These are phyloP conservation scores for Chaetomium cochliodes DNA, from an alignment of 495 filamentous ascomycete species.

Conservation along the genomic window DNA sequence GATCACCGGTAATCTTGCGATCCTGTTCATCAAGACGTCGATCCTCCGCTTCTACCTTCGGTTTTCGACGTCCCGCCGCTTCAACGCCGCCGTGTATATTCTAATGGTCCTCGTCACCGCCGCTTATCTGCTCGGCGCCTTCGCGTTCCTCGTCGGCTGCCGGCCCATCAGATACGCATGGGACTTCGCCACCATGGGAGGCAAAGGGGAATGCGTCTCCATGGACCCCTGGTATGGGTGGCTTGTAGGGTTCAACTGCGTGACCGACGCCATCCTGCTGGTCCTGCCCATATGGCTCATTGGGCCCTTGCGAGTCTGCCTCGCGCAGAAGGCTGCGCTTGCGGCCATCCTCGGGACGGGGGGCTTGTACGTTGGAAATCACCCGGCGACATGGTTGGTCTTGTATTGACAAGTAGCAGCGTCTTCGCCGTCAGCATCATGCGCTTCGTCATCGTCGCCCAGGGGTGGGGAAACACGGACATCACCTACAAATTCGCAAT, in stretches of 20 bases:
- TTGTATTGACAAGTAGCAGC: constrained; percentile 12
- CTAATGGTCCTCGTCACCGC: constrained; percentile 22
- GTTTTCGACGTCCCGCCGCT: constrained; percentile 24
- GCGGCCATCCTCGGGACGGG: constrained; percentile 27
- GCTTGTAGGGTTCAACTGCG: constrained; percentile 22
- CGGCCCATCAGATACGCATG: constrained; percentile 24
- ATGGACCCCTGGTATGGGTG: constrained; percentile 14
- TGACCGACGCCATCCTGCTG: constrained; percentile 22
- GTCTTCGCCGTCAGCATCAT: constrained; percentile 30
- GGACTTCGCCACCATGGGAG: neutral
- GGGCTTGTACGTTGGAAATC: constrained; percentile 24
- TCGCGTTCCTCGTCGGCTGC: constrained; percentile 26
- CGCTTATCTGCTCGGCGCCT: constrained; percentile 18
- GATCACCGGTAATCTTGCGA: constrained; percentile 21
- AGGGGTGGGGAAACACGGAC: constrained; percentile 11
- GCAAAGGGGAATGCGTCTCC: constrained; percentile 16
- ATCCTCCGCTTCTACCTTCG: constrained; percentile 31
- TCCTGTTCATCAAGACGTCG: constrained; percentile 28
- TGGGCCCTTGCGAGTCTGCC: neutral
- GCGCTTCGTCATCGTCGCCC: constrained; percentile 13
- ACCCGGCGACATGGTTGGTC: too few relatives aligned
- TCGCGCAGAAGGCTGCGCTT: constrained; percentile 21
- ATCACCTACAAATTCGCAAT: constrained; percentile 19
- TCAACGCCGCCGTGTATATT: constrained; percentile 22
- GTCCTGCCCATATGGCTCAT: neutral